Evolutionary conservation across 345 rosid species (phyloP), one percentile per base, ranked within the genome.

Genomic region (Hibiscus mutabilis): DNA sequence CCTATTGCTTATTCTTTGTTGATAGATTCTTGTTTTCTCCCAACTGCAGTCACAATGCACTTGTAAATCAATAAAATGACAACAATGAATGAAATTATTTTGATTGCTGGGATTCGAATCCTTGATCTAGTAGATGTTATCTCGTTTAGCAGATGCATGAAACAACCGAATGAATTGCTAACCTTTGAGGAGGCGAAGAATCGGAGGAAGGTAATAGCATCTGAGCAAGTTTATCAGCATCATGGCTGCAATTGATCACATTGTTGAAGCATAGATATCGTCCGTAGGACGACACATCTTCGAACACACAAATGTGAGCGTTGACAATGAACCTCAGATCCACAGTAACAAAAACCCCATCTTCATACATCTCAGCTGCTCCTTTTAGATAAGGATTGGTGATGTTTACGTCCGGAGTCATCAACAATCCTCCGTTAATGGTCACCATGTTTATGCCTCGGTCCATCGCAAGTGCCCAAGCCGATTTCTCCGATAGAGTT

Each of bases 381-480:
- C 93, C 93, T 79, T 82, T 86, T 33, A 86, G 51, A 71, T 75
- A 88, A 0, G 93, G 86, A 68, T 84, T 61, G 16, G 66, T 31
- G 55, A 86, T 77, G 72, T 79, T 49, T 12, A 85, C 69, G 64
- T 77, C 89, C 0, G 83, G 81, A 24, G 80, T 61, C 85, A 83
- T 76, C 66, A 85, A 25, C 59, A 86, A 66, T 10, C 93, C 93
- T 46, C 79, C 89, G 29, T 88, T 88, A 0, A 88, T 44, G 19
- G 86, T 71, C 40, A 88, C 91, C 90, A 88, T 86, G 78, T 75
- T 82, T 19, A 88, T 75, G 6, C 68, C 87, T 15, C 93, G 78
- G 73, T 88, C 93, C 93, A 86, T 88, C 16, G 93, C 93, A 44
- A 88, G 75, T 0, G 93, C 91, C 93, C 93, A 88, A 1, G 93